A percentile compares a stretch with the other conserved stretches of the same genome.
Evolutionary conservation across 164 flowering plant species (phyloP).

Genomic region (Litsea cubeba): DNA sequence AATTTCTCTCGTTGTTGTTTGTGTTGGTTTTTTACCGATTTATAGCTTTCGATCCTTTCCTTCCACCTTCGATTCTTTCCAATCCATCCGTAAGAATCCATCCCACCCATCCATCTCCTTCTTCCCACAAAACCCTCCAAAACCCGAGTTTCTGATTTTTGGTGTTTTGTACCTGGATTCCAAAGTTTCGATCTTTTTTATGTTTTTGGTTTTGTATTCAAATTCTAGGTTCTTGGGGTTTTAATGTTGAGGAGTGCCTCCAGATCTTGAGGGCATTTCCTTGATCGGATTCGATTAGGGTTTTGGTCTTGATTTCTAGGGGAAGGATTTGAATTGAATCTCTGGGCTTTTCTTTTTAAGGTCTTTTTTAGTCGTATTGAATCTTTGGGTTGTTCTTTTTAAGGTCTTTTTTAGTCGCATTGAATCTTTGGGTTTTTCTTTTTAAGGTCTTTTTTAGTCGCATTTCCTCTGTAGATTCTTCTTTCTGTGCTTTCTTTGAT

Average conservation of each 20-base stretch:
- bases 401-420: not conserved
- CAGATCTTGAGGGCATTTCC: constrained; percentile 14
- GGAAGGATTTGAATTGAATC: not conserved
- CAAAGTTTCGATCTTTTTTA: not conserved
- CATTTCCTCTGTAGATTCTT: not conserved
- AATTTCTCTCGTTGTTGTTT: too few relatives aligned
- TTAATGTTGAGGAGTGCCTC: constrained; percentile 6
- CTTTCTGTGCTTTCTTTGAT: not conserved
- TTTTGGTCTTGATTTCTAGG: constrained; percentile 20
- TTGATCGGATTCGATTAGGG: constrained; percentile 9
- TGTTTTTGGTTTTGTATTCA: not conserved
- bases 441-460: not conserved
- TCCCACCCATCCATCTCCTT: not conserved
- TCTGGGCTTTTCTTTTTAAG: not conserved
- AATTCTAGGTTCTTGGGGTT: not conserved
- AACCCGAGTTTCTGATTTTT: not conserved
- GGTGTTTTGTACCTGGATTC: not conserved
- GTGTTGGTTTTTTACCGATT: too few relatives aligned
- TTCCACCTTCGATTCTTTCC: constrained; percentile 15
- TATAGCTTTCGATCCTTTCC: not conserved
- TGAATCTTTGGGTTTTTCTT: not conserved
- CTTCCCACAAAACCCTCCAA: not conserved
- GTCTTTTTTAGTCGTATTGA: not conserved
- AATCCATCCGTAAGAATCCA: constrained; percentile 22
- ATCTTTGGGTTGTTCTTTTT: not conserved